Conservation (phyloP, 108 stramenopile species). For the Discostella pseudostelligera region DNA sequence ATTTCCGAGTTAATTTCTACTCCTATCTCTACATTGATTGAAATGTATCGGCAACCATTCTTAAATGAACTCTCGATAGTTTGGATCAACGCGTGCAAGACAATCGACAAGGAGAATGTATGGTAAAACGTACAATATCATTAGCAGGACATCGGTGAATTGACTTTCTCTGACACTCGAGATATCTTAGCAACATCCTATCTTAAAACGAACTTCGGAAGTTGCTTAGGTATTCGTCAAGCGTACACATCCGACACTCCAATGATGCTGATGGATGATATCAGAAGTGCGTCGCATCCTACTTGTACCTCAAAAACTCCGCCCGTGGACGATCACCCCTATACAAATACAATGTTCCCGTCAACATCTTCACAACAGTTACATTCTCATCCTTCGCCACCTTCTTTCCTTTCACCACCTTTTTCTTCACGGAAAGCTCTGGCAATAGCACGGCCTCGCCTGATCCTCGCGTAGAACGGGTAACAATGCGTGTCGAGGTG, state of each 20-base stretch:
- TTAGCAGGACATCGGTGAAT: too few species aligned
- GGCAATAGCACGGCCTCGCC: slow-evolving; percentile 19
- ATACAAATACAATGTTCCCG: slow-evolving; percentile 69
- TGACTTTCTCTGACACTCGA: too few species aligned
- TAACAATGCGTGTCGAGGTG: slow-evolving; percentile 15
- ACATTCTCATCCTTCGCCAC: slow-evolving; percentile 48
- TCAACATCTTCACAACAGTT: slow-evolving; percentile 56
- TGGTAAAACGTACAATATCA: too few species aligned
- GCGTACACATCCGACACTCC: too few species aligned
- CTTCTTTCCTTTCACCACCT: slow-evolving; percentile 24
- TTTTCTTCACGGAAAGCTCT: slow-evolving; percentile 19
- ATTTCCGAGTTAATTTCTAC: too few species aligned
- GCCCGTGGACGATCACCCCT: slow-evolving; percentile 60
- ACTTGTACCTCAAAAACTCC: slow-evolving; percentile 60
- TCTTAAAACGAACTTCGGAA: not conserved
- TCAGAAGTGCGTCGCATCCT: slow-evolving; percentile 6
- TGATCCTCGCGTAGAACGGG: slow-evolving; percentile 24
- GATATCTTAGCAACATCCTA: not conserved
- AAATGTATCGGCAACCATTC: too few species aligned
- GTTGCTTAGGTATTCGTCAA: too few species aligned
- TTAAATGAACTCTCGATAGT: too few species aligned
- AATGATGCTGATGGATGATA: not conserved
- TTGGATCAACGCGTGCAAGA: too few species aligned
- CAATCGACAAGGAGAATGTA: too few species aligned
- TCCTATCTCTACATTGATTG: too few species aligned